Evolutionary conservation across 805 yeast genomes (phyloP).

Genomic region (Candida montana): DNA sequence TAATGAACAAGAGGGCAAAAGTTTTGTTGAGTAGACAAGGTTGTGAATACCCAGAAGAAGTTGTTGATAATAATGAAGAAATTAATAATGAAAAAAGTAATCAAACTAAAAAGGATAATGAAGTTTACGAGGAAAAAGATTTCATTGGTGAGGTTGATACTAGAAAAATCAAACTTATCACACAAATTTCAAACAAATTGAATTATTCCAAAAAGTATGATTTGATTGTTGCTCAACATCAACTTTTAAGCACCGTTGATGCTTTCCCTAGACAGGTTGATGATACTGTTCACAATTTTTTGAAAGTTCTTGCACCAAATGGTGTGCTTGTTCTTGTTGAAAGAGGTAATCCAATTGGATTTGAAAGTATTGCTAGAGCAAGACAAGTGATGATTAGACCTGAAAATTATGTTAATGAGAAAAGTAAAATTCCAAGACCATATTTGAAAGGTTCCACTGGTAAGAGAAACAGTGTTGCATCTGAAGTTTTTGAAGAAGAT

Average conservation of each 20-base stretch:
- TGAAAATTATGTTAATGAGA: constrained; percentile 49
- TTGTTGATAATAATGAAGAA: constrained; percentile 12
- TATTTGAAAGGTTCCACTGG: constrained; percentile 47
- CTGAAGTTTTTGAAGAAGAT: constrained; percentile 15
- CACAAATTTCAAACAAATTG: constrained; percentile 50
- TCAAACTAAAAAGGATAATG: background rate
- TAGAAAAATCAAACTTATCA: constrained; percentile 45
- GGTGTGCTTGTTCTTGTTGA: constrained; percentile 80
- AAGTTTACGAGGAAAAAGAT: constrained; percentile 27
- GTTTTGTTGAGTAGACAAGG: constrained; percentile 65
- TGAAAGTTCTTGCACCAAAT: constrained; percentile 62
- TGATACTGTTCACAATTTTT: constrained; percentile 50
- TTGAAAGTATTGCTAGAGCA: constrained; percentile 84
- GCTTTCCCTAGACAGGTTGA: constrained; percentile 74
- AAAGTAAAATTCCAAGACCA: constrained; percentile 65
- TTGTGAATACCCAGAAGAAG: constrained; percentile 36
- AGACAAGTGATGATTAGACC: constrained; percentile 89
- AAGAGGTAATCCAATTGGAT: constrained; percentile 86
- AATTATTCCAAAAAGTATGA: constrained; percentile 55
- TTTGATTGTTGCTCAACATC: constrained; percentile 77
- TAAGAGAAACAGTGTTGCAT: constrained; percentile 13
- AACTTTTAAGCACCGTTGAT: constrained; percentile 54
- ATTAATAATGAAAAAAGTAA: background rate
- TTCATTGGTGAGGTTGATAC: constrained; percentile 51
- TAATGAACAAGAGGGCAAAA: constrained; percentile 77